Evolutionary conservation across 129 eudicot genomes (phyloP), one percentile per base, ranked within the genome.

Genomic region (Arctium minus): DNA sequence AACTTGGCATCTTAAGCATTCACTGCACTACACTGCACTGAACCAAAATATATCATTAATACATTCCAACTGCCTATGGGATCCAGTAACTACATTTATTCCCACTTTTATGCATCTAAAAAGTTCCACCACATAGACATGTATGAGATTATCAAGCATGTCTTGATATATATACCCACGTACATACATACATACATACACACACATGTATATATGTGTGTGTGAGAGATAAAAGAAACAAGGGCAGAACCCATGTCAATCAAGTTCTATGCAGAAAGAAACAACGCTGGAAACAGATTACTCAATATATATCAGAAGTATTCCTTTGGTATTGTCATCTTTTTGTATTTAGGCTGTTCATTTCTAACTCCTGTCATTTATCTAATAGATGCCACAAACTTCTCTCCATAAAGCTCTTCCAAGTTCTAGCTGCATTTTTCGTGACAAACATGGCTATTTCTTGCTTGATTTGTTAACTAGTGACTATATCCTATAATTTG

Each of bases 381-480:
- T 27, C 84, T 10, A 73, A 56, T 33, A 81, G 5, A 71, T 71
- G 48, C 13, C 36, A 4, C 27, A 15, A 5, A 70, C 36, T 15
- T 32, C 69, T 70, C 77, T 72, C 69, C 38, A 35, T 36, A 9
- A 72, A 46, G 32, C 70, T 9, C 73, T 50, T 73, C 64, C 60
- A 18, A 18, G 42, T 22, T 71, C 65, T 39, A 78, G 15, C 64
- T 37, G 38, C 80, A 68, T 27, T 71, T 71, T 71, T 48, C 7
- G 6, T 32, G 71, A 70, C 48, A n/a, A 70, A 70, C 8, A 5
- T 48, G 42, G 13, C 33, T 37, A 36, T 35, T 77, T 35, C 62
- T 62, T 53, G 38, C 81, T 78, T 65, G 29, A 65, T 65, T 65
- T 27, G 74, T 56, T 38, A 65, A 78, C 81, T 15, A 64, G 73